These are phyloP conservation scores for Somion occarium DNA, from an alignment of 1,284 basidiomycete species.

Conservation along the genomic window DNA sequence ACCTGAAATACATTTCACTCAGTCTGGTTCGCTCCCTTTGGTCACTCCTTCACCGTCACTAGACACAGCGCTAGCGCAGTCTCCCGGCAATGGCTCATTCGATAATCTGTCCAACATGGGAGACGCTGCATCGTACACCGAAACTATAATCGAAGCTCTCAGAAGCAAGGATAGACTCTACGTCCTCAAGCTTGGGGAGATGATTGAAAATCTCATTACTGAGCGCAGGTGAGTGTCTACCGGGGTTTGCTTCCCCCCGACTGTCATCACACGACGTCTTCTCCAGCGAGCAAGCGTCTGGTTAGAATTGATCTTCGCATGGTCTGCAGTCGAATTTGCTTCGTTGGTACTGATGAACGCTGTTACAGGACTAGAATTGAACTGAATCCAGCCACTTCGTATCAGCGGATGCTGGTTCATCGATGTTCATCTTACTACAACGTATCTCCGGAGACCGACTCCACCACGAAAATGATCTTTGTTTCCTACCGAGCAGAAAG, in stretches of 20 bases:
- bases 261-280: constrained; percentile 7
- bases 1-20: constrained; percentile 17
- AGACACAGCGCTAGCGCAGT: constrained; percentile 17
- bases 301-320: not conserved
- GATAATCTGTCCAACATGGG: constrained; percentile 12
- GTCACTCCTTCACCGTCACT: constrained; percentile 20
- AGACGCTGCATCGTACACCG: not conserved
- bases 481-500: constrained; percentile 58
- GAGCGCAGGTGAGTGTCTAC: constrained; percentile 57
- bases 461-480: constrained; percentile 54
- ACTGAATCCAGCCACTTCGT: constrained; percentile 62
- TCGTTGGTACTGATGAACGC: not conserved
- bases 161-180: constrained; percentile 80
- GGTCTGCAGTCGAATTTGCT: not conserved
- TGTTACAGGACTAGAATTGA: constrained; percentile 53
- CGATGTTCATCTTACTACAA: constrained; percentile 77
- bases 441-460: constrained; percentile 61
- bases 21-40: constrained; percentile 11
- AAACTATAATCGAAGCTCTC: constrained; percentile 70
- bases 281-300: not conserved
- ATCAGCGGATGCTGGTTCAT: constrained; percentile 78
- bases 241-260: not conserved
- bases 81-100: constrained; percentile 16
- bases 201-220: constrained; percentile 71
- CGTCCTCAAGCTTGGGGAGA: constrained; percentile 77